Evolutionary conservation across 2,329 filamentous ascomycete genomes (phyloP), one percentile per base, ranked within the genome.

Genomic region (Pyrenophora graminea): DNA sequence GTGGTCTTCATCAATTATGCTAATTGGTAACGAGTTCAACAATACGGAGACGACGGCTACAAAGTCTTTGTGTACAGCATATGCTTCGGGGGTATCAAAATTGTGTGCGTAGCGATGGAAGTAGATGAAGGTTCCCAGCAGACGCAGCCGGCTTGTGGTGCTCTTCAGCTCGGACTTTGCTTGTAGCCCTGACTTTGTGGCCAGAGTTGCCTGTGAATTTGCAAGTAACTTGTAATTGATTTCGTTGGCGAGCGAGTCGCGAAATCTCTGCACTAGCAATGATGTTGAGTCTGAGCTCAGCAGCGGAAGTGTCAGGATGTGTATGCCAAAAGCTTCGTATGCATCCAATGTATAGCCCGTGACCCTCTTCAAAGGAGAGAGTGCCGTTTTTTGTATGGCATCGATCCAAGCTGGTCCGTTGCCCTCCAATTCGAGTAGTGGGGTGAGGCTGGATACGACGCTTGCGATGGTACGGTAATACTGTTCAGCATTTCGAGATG

Each of bases 111-210:
- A 74, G 32, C 77, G 76, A 55, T 83, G 78, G 59, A 84, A 80
- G 64, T 78, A 85, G 40, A 87, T 82, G 53, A 86, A 79, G 55
- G 83, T 80, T 19, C 81, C 78, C 36, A 87, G 74, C 7, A 87
- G 72, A 76, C 83, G 85, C 15, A 85, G 66, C 13, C 80, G 77
- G 51, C 70, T 71, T 36, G 76, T 70, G 8, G 68, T 65, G 52
- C 74, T 71, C 19, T 70, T 65, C 25, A 73, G 43, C 36, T 59
- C 59, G 46, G 47, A 54, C 37, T 53, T 71, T 13, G 57, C 53
- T n/a, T 63, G 58, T 13, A 69, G 55, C 15, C 69, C 64, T 4
- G 57, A 60, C 2, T 39, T 52, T 39, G 61, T 69, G 39, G 74
- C 54, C 2, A 66, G 52, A 6, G 63, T 67, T 6, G 70, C 64